Conservation (phyloP, 495 filamentous ascomycete genomes). For the Penicillium alfredii region DNA sequence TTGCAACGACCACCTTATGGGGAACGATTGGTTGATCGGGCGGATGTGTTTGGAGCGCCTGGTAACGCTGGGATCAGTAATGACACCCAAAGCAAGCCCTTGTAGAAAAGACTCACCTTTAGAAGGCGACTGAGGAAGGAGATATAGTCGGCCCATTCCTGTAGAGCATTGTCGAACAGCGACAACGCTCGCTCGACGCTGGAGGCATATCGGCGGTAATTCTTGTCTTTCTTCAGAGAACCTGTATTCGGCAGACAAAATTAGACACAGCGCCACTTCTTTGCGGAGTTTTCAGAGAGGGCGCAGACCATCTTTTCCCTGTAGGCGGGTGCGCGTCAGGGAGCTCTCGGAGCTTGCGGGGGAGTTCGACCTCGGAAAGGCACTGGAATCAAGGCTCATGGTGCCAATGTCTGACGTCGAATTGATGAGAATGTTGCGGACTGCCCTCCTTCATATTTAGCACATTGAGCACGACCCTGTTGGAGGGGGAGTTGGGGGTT, state of each 20-base stretch:
- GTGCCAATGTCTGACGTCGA: conserved; percentile 31
- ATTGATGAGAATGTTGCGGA: conserved; percentile 17
- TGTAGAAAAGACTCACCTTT: conserved; percentile 54
- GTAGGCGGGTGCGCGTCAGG: conserved; percentile 55
- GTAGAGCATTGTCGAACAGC: conserved; percentile 84
- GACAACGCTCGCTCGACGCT: conserved; percentile 82
- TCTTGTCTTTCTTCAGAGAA: conserved; percentile 74
- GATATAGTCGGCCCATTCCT: conserved; percentile 99
- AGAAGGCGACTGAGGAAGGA: conserved; percentile 87
- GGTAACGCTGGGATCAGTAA: conserved; percentile 15
- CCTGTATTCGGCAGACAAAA: conserved; percentile 39
- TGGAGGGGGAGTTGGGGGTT: conserved; percentile 11
- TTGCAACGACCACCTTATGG: conserved; percentile 76
- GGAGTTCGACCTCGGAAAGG: conserved; percentile 61
- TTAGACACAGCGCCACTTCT: conserved; percentile 3
- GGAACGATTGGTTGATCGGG: conserved; percentile 66
- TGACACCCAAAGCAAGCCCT: conserved; percentile 6
- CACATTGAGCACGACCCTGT: conserved; percentile 17
- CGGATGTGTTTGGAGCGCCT: conserved; percentile 87
- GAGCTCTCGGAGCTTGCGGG: conserved; percentile 73
- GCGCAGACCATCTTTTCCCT: conserved; percentile 46
- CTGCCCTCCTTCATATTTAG: conserved; percentile 37
- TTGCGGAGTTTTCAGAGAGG: not conserved
- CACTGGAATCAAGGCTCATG: conserved; percentile 68
- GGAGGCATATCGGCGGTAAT: conserved; percentile 84